phyloP scores from a whole-genome alignment of 441 rosid species.

The Gossypium schwendimanii region DNA sequence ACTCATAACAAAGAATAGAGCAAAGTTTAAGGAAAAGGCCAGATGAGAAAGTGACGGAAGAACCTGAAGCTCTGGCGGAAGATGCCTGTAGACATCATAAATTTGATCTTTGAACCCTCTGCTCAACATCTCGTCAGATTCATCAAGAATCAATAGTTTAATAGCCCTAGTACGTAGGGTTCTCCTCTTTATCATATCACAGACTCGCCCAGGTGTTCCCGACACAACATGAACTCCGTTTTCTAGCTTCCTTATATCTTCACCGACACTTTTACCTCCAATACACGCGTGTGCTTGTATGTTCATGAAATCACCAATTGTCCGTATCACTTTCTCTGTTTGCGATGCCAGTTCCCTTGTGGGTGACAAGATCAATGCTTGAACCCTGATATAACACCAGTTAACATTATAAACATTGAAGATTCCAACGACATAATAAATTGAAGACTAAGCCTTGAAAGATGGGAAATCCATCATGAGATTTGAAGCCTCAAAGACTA shows the following conservation, averaged over 20 bases:
- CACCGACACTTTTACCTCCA: conserved; percentile 96
- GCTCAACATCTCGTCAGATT: conserved; percentile 97
- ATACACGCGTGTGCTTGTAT: conserved; percentile 80
- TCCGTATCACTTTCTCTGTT: conserved; percentile 71
- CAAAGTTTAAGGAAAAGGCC: conserved; percentile 4
- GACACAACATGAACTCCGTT: conserved; percentile 91
- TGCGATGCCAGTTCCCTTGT: conserved; percentile 64
- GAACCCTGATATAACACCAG: conserved; percentile 42
- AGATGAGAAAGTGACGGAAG: background rate
- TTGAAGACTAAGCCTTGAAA: background rate
- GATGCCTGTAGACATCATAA: conserved; percentile 89
- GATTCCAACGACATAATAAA: background rate
- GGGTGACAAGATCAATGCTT: conserved; percentile 83
- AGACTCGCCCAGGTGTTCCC: conserved; percentile 98
- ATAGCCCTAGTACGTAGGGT: conserved; percentile 85
- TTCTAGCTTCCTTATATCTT: conserved; percentile 87
- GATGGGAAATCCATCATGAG: background rate
- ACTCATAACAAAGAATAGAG: background rate
- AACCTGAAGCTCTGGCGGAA: conserved; percentile 98
- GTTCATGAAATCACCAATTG: conserved; percentile 65
- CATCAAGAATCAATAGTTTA: conserved; percentile 76
- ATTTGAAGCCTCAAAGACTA: background rate
- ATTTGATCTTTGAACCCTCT: conserved; percentile 98
- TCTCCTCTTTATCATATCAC: conserved; percentile 98
- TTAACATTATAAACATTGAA: background rate